Base-by-base conservation (phyloP, 169 alveolate species). In the Cyclospora cayetanensis region DNA sequence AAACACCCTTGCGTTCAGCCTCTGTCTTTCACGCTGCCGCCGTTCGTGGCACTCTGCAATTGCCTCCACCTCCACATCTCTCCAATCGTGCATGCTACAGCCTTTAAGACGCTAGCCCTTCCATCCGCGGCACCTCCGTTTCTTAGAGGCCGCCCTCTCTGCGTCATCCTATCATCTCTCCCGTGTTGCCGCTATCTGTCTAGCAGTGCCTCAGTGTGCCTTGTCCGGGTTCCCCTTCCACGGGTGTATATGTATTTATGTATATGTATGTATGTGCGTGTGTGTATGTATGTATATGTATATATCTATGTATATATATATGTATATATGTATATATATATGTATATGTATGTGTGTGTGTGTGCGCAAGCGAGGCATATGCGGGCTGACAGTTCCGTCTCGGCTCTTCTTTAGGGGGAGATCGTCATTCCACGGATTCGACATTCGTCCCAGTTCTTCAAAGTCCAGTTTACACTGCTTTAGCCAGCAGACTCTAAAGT, bases 401-500 rank as follows among this genome's bases (percentile, higher is more conserved):
- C 97, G 68, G 34, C 96, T 94, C 82, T 95, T 96, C 63, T 95
- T 95, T 41, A 96, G 93, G 20, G 97, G 97, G 74, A 90, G 88
- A 80, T 96, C 94, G 25, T 95, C 94, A 79, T 96, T 96, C 93
- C 83, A 95, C n/a, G 97, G 96, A 88, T 95, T 96, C 25, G 89
- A 84, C 60, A 96, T 90, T 70, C 87, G 80, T 53, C 94, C 93
- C 66, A 96, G 91, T 55, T 79, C 94, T 41, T 95, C 97, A 88
- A 96, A 96, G 66, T 94, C 97, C 50, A 95, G 90, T 46, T 94
- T 89, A 41, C 96, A 95, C 82, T 93, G 97, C 74, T 95, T 95
- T 35, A 96, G 91, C 97, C 97, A 96, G 86, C 93, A 95, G 35
- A 96, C 95, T n/a, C 97, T 95, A 90, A 96, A 96, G 94, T 96